A percentile compares a stretch with the other conserved stretches of the same genome.
Evolutionary conservation across 805 yeast genomes (phyloP).

Genomic region (Pichia paraexigua): DNA sequence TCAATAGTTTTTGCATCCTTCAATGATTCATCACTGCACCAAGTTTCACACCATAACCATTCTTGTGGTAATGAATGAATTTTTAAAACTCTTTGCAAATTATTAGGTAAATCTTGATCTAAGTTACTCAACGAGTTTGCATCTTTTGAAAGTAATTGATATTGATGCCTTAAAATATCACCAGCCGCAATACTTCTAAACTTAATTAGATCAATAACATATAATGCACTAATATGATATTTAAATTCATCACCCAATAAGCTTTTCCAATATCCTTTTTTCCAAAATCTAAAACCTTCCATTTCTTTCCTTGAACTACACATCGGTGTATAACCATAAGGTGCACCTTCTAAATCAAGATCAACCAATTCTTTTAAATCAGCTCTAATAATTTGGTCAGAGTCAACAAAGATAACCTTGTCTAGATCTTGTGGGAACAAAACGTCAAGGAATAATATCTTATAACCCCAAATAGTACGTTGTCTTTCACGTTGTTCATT

Average conservation of each 20-base stretch:
- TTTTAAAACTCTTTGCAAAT: slow-evolving; percentile 58
- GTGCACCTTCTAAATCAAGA: slow-evolving; percentile 67
- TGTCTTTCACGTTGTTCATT: slow-evolving; percentile 70
- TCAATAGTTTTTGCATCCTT: slow-evolving; percentile 69
- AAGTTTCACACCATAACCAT: slow-evolving; percentile 92
- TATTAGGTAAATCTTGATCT: slow-evolving; percentile 93
- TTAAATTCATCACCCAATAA: slow-evolving; percentile 48
- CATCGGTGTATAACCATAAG: slow-evolving; percentile 86
- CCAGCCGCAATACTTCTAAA: slow-evolving; percentile 70
- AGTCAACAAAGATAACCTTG: slow-evolving; percentile 77
- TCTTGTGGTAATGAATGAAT: slow-evolving; percentile 71
- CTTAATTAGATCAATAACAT: slow-evolving; percentile 63
- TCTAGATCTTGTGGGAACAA: slow-evolving; percentile 72
- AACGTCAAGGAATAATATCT: slow-evolving; percentile 78
- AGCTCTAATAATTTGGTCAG: slow-evolving; percentile 73
- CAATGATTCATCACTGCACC: slow-evolving; percentile 67
- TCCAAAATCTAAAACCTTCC: slow-evolving; percentile 90
- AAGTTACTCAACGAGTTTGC: slow-evolving; percentile 71
- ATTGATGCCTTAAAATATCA: slow-evolving; percentile 72
- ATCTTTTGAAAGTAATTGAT: slow-evolving; percentile 74
- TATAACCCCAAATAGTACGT: slow-evolving; percentile 82
- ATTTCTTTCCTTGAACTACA: slow-evolving; percentile 70
- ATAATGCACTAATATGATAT: slow-evolving; percentile 80
- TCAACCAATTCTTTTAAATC: slow-evolving; percentile 64
- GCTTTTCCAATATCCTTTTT: slow-evolving; percentile 81